These are phyloP conservation scores for Miscanthus sacchariflorus DNA, from an alignment of 202 grass and related monocot species.

Conservation along the genomic window DNA sequence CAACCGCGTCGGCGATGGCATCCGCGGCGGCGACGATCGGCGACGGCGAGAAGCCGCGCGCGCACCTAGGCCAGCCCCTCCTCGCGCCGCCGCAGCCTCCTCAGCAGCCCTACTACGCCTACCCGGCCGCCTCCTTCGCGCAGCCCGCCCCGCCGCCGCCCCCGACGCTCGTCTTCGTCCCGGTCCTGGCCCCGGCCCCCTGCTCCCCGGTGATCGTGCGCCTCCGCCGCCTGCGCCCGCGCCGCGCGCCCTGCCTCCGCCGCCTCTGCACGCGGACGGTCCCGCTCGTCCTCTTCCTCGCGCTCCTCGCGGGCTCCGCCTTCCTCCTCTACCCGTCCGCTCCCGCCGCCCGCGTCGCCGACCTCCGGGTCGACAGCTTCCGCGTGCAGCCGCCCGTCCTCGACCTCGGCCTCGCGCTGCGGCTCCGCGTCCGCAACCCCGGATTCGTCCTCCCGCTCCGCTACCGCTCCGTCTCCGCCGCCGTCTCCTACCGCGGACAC, in stretches of 20 bases:
- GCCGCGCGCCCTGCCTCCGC: slow-evolving; percentile 35
- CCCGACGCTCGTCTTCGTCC: slow-evolving; percentile 55
- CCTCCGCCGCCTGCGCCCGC: slow-evolving; percentile 62
- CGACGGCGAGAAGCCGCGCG: slow-evolving; percentile 41
- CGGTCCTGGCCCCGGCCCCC: background rate
- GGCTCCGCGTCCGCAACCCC: slow-evolving; percentile 59
- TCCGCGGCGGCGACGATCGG: background rate
- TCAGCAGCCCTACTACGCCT: slow-evolving; percentile 56
- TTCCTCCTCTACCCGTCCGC: slow-evolving; percentile 76
- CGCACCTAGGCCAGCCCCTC: slow-evolving; percentile 44
- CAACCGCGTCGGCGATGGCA: slow-evolving; percentile 47
- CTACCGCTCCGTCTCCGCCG: slow-evolving; percentile 63
- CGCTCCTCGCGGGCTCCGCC: slow-evolving; percentile 41
- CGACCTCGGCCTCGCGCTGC: slow-evolving; percentile 57
- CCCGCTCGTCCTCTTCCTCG: slow-evolving; percentile 47
- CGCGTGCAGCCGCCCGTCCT: slow-evolving; percentile 51
- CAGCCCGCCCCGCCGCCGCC: background rate
- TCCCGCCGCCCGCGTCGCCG: slow-evolving; percentile 53
- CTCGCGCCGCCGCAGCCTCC: slow-evolving; percentile 20
- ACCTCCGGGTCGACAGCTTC: slow-evolving; percentile 58
- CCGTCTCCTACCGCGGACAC: slow-evolving; percentile 76
- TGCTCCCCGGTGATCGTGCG: slow-evolving; percentile 45
- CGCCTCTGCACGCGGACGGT: slow-evolving; percentile 36
- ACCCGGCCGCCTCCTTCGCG: slow-evolving; percentile 37
- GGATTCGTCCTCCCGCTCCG: slow-evolving; percentile 65